phyloP scores from a whole-genome alignment of 2,329 filamentous ascomycete species.

The Harringtonia aguacate region DNA sequence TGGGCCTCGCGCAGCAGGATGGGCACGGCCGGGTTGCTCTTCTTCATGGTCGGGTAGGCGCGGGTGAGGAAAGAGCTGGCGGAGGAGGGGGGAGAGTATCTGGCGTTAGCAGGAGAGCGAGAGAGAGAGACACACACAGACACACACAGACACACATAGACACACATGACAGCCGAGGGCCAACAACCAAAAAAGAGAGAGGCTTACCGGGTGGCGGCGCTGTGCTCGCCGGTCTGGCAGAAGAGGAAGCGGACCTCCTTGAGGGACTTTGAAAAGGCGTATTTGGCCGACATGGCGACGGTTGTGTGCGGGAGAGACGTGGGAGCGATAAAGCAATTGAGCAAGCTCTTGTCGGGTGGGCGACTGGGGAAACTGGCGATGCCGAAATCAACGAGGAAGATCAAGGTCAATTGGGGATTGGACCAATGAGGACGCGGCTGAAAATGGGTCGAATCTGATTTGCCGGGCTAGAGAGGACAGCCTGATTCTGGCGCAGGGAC shows the following conservation, averaged over 20 bases:
- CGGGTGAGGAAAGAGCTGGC: conserved; percentile 76
- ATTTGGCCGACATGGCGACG: conserved; percentile 80
- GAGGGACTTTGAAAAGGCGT: conserved; percentile 77
- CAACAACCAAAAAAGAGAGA: conserved; percentile 22
- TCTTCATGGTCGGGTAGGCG: conserved; percentile 98
- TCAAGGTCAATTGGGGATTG: background rate
- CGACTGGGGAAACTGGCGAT: too few species aligned
- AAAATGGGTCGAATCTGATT: conserved; percentile 9
- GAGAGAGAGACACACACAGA: background rate
- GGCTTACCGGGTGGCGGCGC: conserved; percentile 64
- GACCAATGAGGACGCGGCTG: conserved; percentile 6
- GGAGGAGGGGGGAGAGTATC: background rate
- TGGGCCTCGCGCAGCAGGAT: conserved; percentile 91
- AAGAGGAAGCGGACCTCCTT: conserved; percentile 97
- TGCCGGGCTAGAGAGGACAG: background rate
- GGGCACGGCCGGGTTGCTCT: conserved; percentile 88
- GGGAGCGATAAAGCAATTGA: background rate
- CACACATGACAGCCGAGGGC: background rate
- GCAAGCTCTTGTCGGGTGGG: too few species aligned
- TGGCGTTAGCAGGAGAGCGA: background rate
- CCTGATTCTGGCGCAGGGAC: too few species aligned
- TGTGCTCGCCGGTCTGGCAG: conserved; percentile 88
- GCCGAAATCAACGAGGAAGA: background rate
- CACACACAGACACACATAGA: background rate
- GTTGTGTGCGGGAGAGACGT: conserved; percentile 16